Evolutionary conservation across 2,329 filamentous ascomycete species (phyloP).

Genomic region (Stagonosporopsis cucurbitacearum): DNA sequence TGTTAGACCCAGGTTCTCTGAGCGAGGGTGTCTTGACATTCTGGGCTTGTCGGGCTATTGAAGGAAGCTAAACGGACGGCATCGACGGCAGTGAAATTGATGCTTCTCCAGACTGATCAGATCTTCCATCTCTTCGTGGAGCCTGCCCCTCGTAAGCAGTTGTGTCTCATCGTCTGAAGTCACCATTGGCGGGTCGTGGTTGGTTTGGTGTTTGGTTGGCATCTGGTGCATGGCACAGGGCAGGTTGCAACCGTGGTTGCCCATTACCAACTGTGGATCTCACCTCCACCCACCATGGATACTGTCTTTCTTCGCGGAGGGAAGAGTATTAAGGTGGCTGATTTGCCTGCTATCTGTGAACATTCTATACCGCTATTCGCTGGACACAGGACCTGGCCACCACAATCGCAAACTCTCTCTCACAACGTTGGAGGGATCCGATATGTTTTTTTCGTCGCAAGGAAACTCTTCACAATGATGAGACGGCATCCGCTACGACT

Average conservation of each 20-base stretch:
- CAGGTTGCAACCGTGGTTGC: not conserved
- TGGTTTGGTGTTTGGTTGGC: not conserved
- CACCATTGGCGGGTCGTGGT: not conserved
- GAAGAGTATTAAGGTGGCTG: not conserved
- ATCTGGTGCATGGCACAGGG: not conserved
- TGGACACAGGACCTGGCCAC: not conserved
- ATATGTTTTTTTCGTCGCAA: not conserved
- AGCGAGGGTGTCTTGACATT: slow-evolving; percentile 37
- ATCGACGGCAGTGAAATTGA: no score
- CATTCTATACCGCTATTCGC: not conserved
- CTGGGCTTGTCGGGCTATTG: slow-evolving; percentile 25
- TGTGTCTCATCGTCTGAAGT: no score
- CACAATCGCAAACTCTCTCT: not conserved
- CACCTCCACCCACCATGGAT: not conserved
- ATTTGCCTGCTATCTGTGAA: not conserved
- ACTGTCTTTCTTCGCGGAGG: not conserved
- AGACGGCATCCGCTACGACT: not conserved
- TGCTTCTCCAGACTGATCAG: no score
- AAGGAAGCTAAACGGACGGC: no score
- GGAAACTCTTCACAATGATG: not conserved
- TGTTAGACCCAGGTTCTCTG: slow-evolving; percentile 18
- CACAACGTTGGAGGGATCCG: not conserved
- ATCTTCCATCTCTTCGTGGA: no score
- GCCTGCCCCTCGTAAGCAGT: no score
- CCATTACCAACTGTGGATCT: not conserved